Percentiles rank a stretch among this genome's conserved stretches.
phyloP scores from a whole-genome alignment of 768 basidiomycete genomes.

The Phylloporus sp. region DNA sequence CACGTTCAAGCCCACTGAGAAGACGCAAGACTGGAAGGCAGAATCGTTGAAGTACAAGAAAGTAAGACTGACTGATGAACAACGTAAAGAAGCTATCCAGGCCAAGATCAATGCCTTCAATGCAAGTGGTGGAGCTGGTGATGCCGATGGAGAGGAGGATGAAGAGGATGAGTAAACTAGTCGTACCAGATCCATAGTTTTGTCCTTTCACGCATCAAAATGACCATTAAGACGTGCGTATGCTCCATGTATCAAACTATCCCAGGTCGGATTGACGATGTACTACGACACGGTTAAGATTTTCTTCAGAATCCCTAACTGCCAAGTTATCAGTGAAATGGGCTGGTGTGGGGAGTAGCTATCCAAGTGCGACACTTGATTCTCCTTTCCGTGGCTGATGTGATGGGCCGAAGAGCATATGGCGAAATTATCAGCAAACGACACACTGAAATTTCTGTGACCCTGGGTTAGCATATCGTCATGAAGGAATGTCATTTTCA shows the following conservation, averaged over 20 bases:
- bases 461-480: conserved; percentile 4
- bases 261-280: conserved; percentile 2
- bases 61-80: conserved; percentile 63
- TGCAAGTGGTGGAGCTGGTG: conserved; percentile 47
- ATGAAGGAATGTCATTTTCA: not conserved
- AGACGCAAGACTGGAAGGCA: conserved; percentile 87
- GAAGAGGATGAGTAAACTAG: conserved; percentile 50
- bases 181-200: not conserved
- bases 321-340: conserved; percentile 52
- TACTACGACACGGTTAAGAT: conserved; percentile 28
- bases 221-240: conserved; percentile 14
- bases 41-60: conserved; percentile 72
- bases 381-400: conserved; percentile 40
- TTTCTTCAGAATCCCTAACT: conserved; percentile 43
- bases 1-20: conserved; percentile 82
- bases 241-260: conserved; percentile 16
- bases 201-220: conserved; percentile 12
- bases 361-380: conserved; percentile 39
- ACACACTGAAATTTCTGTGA: conserved; percentile 62
- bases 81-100: conserved; percentile 79
- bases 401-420: conserved; percentile 60
- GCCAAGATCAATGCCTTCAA: conserved; percentile 90
- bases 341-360: conserved; percentile 37
- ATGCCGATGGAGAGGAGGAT: conserved; percentile 37
- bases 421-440: conserved; percentile 45